Percentiles rank a stretch among this genome's conserved stretches.
phyloP scores from a whole-genome alignment of 345 rosid species.

The Heritiera littoralis region DNA sequence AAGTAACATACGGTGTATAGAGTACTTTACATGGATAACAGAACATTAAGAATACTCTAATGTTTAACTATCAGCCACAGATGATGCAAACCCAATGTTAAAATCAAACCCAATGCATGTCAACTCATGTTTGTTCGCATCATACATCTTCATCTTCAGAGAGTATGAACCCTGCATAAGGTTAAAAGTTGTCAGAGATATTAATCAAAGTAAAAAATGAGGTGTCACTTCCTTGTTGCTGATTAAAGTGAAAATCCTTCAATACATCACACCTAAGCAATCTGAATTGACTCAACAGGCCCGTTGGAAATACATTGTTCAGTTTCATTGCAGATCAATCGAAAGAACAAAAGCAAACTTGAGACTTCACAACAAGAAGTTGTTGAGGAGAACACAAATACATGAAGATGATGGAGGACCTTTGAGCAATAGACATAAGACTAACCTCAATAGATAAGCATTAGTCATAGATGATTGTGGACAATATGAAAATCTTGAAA shows the following conservation, averaged over 20 bases:
- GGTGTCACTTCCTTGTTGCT: neutral
- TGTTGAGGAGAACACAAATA: neutral
- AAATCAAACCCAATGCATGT: conserved; percentile 85
- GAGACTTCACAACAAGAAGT: neutral
- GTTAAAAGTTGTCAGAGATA: conserved; percentile 2
- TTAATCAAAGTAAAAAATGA: neutral
- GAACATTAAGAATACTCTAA: neutral
- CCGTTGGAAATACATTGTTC: neutral
- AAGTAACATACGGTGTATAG: conserved; percentile 12
- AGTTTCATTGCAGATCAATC: neutral
- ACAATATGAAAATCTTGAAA: neutral
- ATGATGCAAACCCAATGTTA: conserved; percentile 60
- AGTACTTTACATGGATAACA: conserved; percentile 15
- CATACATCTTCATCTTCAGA: conserved; percentile 84
- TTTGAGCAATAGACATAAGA: neutral
- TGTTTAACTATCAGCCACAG: conserved; percentile 56
- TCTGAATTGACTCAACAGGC: neutral
- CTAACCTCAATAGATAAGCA: neutral
- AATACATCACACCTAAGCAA: neutral
- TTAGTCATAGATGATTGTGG: neutral
- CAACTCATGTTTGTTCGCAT: conserved; percentile 46
- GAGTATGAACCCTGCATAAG: conserved; percentile 76
- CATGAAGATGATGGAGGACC: neutral
- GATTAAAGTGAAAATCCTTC: neutral
- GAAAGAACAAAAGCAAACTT: neutral